phyloP scores from a whole-genome alignment of 140 eudicot species.

The Stevia rebaudiana region DNA sequence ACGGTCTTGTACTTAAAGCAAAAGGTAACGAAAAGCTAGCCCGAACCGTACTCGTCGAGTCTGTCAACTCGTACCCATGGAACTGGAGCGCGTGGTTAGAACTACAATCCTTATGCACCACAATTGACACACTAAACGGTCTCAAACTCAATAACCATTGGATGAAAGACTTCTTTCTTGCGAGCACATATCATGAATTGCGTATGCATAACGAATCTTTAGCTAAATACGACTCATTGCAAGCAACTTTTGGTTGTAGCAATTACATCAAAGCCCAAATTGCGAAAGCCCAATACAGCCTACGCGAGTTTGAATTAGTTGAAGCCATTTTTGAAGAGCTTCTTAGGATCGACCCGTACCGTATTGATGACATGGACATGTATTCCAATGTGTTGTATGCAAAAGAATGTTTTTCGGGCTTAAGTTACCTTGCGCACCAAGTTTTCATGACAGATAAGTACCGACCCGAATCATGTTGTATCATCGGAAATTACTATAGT shows the following conservation, averaged over 20 bases:
- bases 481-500: constrained; percentile 87
- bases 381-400: constrained; percentile 91
- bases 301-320: constrained; percentile 83
- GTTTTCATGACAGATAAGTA: constrained; percentile 86
- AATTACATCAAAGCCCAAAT: constrained; percentile 87
- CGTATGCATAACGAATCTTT: constrained; percentile 80
- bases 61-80: constrained; percentile 94
- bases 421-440: constrained; percentile 86
- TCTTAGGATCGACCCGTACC: constrained; percentile 72
- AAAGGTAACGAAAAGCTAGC: constrained; percentile 83
- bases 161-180: constrained; percentile 98
- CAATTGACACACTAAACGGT: constrained; percentile 55
- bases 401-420: constrained; percentile 78
- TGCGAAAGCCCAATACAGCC: constrained; percentile 83
- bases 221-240: constrained; percentile 62
- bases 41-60: constrained; percentile 60
- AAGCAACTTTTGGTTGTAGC: constrained; percentile 62
- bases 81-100: constrained; percentile 93
- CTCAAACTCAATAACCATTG: constrained; percentile 76
- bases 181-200: constrained; percentile 68
- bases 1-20: constrained; percentile 90
- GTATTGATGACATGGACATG: constrained; percentile 96
- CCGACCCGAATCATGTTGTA: constrained; percentile 95
- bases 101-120: constrained; percentile 72
- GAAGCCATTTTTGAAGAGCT: constrained; percentile 93